A percentile compares a stretch with the other conserved stretches of the same genome.
These are phyloP conservation scores for Gryganskiella cystojenkinii DNA, from an alignment of 192 early-diverging fungal genomes.

Conservation along the genomic window DNA sequence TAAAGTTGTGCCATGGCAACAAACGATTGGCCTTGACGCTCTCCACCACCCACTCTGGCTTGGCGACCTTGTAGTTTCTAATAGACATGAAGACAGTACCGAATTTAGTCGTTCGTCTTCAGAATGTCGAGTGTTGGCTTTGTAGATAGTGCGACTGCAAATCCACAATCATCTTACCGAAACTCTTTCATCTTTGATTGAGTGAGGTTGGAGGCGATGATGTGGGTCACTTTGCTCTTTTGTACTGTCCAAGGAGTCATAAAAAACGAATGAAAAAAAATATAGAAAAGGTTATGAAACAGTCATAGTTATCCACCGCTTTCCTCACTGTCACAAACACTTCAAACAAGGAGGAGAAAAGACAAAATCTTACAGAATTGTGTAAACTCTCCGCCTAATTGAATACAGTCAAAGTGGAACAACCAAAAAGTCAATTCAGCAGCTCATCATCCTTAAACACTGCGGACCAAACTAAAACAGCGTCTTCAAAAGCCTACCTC, in stretches of 20 bases:
- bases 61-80: slow-evolving; percentile 74
- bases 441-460: neutral
- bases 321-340: neutral
- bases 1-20: slow-evolving; percentile 77
- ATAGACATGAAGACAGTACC: neutral
- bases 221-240: slow-evolving; percentile 72
- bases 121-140: neutral
- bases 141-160: too few species aligned
- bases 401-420: neutral
- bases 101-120: neutral
- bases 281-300: neutral
- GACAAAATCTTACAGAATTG: slow-evolving; percentile 27
- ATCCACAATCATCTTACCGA: too few species aligned
- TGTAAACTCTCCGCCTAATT: slow-evolving; percentile 34
- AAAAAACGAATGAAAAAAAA: neutral
- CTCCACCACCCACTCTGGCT: slow-evolving; percentile 83
- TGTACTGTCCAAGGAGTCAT: slow-evolving; percentile 54
- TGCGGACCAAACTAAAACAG: slow-evolving; percentile 26
- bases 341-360: too few species aligned
- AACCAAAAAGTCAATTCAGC: neutral
- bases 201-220: slow-evolving; percentile 74
- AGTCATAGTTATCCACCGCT: neutral
- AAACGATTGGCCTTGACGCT: slow-evolving; percentile 65
- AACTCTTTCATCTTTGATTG: slow-evolving; percentile 74
- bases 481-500: slow-evolving; percentile 64